Percentiles rank a stretch among this genome's conserved stretches.
Evolutionary conservation across 129 eudicot species (phyloP).

Genomic region (Centrapalus pauciflorus): DNA sequence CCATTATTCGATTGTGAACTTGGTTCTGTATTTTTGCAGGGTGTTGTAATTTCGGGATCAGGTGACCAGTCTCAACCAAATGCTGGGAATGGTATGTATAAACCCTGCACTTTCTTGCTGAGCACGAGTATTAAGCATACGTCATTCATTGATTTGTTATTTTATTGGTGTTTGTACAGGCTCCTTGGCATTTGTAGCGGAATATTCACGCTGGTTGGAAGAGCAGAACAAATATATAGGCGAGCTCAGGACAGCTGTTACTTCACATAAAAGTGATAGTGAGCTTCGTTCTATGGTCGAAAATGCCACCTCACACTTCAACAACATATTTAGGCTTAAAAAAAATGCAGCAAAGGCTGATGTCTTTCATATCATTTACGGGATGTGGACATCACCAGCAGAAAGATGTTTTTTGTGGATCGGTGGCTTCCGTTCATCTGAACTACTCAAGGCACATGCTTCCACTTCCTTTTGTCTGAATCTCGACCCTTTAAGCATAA

Average conservation of each 20-base stretch:
- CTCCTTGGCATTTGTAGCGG: constrained; percentile 86
- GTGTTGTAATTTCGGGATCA: constrained; percentile 53
- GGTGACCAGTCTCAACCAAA: constrained; percentile 77
- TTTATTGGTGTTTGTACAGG: constrained; percentile 41
- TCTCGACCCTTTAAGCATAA: background rate
- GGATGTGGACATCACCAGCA: constrained; percentile 98
- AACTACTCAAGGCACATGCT: constrained; percentile 66
- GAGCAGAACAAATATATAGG: constrained; percentile 71
- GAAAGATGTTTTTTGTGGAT: constrained; percentile 97
- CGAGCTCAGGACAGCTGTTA: constrained; percentile 79
- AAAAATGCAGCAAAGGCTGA: constrained; percentile 83
- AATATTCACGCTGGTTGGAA: constrained; percentile 84
- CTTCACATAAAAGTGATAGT: constrained; percentile 68
- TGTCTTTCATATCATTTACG: constrained; percentile 88
- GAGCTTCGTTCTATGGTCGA: constrained; percentile 77
- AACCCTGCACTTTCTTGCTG: background rate
- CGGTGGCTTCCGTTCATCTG: constrained; percentile 96
- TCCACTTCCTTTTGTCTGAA: background rate
- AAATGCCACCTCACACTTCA: constrained; percentile 61
- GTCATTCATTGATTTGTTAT: too few relatives aligned
- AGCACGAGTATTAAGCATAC: too few relatives aligned
- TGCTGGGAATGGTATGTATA: constrained; percentile 54
- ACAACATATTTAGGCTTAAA: constrained; percentile 71
- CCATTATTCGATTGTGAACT: constrained; percentile 1
- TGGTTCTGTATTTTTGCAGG: constrained; percentile 33